These are phyloP conservation scores for Cercospora berteroae DNA, from an alignment of 2,329 filamentous ascomycete species.

Conservation along the genomic window DNA sequence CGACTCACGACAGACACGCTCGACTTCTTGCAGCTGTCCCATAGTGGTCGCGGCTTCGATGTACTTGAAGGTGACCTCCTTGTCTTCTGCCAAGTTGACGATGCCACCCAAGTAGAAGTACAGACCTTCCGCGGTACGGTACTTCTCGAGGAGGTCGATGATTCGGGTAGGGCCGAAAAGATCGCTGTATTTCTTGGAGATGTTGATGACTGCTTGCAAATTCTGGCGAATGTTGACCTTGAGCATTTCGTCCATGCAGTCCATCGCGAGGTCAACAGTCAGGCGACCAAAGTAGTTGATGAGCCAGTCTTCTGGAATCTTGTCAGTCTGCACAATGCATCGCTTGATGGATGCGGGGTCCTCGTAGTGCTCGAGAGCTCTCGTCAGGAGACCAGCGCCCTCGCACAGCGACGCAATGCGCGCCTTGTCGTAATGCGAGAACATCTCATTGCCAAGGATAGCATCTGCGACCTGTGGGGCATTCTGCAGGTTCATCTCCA, in stretches of 20 bases:
- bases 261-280: slow-evolving; percentile 90
- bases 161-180: slow-evolving; percentile 82
- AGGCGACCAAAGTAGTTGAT: slow-evolving; percentile 90
- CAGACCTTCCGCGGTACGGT: slow-evolving; percentile 92
- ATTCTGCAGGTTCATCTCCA: slow-evolving; percentile 98
- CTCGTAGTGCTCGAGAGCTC: slow-evolving; percentile 89
- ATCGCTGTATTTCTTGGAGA: slow-evolving; percentile 97
- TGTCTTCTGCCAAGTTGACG: slow-evolving; percentile 92
- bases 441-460: slow-evolving; percentile 97
- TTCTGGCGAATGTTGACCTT: slow-evolving; percentile 96
- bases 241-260: slow-evolving; percentile 94
- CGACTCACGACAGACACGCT: slow-evolving; percentile 86
- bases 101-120: slow-evolving; percentile 99
- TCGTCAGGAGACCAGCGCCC: slow-evolving; percentile 71
- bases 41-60: slow-evolving; percentile 95
- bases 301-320: slow-evolving; percentile 87
- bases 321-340: slow-evolving; percentile 78
- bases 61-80: slow-evolving; percentile 98
- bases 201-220: slow-evolving; percentile 87
- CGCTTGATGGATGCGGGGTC: slow-evolving; percentile 88
- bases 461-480: slow-evolving; percentile 97
- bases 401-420: slow-evolving; percentile 90
- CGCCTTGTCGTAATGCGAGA: slow-evolving; percentile 90
- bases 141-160: slow-evolving; percentile 94
- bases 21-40: slow-evolving; percentile 90